Evolutionary conservation across 164 flowering plant genomes (phyloP).

Genomic region (Kalanchoe fedtschenkoi): DNA sequence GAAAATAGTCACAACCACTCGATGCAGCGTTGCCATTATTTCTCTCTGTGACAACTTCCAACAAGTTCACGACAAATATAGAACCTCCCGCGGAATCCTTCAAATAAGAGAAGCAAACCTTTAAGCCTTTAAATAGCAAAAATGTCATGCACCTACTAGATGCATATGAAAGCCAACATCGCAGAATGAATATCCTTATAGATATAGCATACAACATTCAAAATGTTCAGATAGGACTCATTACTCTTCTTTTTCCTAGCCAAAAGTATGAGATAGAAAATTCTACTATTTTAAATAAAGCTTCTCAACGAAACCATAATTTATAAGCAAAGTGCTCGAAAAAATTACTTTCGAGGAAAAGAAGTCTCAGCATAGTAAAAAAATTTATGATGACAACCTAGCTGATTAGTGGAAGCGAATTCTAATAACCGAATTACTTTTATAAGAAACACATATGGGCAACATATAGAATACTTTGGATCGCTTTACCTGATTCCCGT

Average conservation of each 20-base stretch:
- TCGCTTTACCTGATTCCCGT: constrained; percentile 54
- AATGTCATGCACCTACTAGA: background rate
- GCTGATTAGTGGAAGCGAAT: background rate
- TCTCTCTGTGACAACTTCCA: constrained; percentile 48
- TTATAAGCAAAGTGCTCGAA: too few relatives aligned
- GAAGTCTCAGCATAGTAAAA: background rate
- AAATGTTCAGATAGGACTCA: too few relatives aligned
- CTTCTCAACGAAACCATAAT: background rate
- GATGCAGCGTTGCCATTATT: constrained; percentile 20
- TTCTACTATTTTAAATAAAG: too few relatives aligned
- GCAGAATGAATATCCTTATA: background rate
- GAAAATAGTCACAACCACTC: constrained; percentile 45
- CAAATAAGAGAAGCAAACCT: constrained; percentile 9
- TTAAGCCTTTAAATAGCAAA: background rate
- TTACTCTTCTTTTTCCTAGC: too few relatives aligned
- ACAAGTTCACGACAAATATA: constrained; percentile 57
- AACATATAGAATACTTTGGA: constrained; percentile 7
- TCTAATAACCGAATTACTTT: background rate
- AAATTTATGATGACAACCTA: background rate
- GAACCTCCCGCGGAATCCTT: constrained; percentile 54
- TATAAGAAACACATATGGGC: background rate
- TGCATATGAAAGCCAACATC: background rate
- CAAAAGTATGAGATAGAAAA: too few relatives aligned
- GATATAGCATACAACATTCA: too few relatives aligned
- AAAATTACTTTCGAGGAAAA: background rate